These are phyloP conservation scores for Phoma sp. DNA, from an alignment of 2,329 filamentous ascomycete species.

Conservation along the genomic window DNA sequence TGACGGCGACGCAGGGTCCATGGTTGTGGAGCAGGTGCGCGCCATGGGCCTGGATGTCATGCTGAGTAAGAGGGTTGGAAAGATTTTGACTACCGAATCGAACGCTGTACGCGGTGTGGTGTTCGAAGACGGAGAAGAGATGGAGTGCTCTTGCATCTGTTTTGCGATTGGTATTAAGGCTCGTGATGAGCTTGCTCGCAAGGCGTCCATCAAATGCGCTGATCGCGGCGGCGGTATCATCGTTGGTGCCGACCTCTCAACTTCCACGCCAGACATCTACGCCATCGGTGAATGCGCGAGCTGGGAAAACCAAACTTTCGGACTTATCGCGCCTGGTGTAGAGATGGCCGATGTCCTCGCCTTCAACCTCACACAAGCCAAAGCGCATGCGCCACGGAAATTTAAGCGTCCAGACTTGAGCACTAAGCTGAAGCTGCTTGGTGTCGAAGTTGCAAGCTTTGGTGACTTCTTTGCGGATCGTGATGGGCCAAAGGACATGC, in stretches of 20 bases:
- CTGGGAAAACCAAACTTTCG: constrained; percentile 86
- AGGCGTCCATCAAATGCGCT: constrained; percentile 73
- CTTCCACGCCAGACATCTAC: constrained; percentile 76
- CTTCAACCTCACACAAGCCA: constrained; percentile 87
- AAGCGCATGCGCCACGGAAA: constrained; percentile 69
- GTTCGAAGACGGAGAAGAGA: constrained; percentile 80
- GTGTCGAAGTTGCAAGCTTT: constrained; percentile 90
- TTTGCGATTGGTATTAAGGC: constrained; percentile 89
- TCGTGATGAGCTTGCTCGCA: constrained; percentile 75
- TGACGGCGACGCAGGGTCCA: constrained; percentile 77
- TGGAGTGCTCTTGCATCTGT: constrained; percentile 81
- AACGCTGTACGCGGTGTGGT: constrained; percentile 75
- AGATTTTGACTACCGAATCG: constrained; percentile 70
- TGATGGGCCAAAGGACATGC: constrained; percentile 79
- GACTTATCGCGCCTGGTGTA: constrained; percentile 85
- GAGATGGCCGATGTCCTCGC: constrained; percentile 93
- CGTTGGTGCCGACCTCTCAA: constrained; percentile 70
- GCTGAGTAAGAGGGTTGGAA: constrained; percentile 75
- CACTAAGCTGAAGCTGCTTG: constrained; percentile 88
- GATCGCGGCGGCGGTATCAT: constrained; percentile 78
- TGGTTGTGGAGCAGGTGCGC: constrained; percentile 83
- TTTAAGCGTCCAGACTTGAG: constrained; percentile 88
- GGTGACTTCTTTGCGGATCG: constrained; percentile 92
- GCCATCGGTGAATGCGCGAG: constrained; percentile 91
- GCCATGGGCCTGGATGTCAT: constrained; percentile 81